These are phyloP conservation scores for Ulota crispa DNA, from an alignment of 225 moss, liverwort and hornwort genomes.

Conservation along the genomic window DNA sequence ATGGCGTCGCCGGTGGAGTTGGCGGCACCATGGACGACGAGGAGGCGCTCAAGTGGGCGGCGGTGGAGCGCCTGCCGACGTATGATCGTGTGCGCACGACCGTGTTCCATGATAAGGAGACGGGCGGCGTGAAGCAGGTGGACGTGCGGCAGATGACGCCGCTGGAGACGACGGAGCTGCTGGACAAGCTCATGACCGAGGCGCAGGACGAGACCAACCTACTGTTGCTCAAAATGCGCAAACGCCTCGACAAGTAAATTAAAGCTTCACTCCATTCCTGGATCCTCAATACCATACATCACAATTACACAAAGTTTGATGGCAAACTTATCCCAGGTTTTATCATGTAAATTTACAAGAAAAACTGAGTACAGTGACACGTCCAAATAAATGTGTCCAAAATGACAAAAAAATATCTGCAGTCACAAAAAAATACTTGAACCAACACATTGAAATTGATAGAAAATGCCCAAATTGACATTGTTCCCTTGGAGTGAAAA, in stretches of 20 bases:
- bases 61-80: constrained; percentile 48
- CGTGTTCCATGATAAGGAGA: constrained; percentile 17
- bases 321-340: no score
- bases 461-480: no score
- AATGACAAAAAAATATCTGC: no score
- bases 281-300: no score
- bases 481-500: no score
- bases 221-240: constrained; percentile 38
- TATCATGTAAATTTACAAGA: no score
- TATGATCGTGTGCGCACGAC: constrained; percentile 54
- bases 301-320: no score
- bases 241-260: constrained; percentile 46
- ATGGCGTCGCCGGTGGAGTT: background rate
- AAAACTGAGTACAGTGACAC: no score
- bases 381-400: no score
- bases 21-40: constrained; percentile 45
- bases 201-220: constrained; percentile 37
- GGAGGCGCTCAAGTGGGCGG: constrained; percentile 55
- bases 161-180: constrained; percentile 30
- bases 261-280: background rate
- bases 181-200: constrained; percentile 30
- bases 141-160: constrained; percentile 47
- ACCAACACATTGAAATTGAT: no score
- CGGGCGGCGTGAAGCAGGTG: constrained; percentile 36
- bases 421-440: no score